phyloP scores from a whole-genome alignment of 106 monocot genomes.

The Iris macrosiphon region DNA sequence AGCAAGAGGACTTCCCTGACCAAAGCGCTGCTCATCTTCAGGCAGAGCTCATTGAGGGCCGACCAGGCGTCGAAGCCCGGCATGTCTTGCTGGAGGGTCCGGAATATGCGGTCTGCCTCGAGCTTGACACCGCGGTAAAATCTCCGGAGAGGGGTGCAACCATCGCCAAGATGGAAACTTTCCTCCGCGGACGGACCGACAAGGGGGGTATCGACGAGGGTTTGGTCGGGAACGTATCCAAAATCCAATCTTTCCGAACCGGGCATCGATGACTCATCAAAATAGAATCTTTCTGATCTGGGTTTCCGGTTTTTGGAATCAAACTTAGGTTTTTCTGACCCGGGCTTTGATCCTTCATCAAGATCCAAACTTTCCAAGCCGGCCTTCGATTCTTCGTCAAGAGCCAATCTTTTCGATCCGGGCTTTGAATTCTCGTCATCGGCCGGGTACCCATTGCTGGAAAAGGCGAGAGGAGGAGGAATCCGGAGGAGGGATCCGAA shows the following conservation, averaged over 20 bases:
- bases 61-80: slow-evolving; percentile 50
- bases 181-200: slow-evolving; percentile 6
- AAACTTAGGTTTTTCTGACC: neutral
- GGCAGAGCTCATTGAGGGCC: slow-evolving; percentile 48
- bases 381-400: neutral
- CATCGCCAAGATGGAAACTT: slow-evolving; percentile 1
- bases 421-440: slow-evolving; percentile 1
- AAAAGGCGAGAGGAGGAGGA: slow-evolving; percentile 13
- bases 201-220: slow-evolving; percentile 19
- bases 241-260: slow-evolving; percentile 16
- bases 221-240: slow-evolving; percentile 8
- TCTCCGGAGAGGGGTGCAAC: slow-evolving; percentile 12
- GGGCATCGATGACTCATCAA: neutral
- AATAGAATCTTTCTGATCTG: neutral
- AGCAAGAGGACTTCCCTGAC: slow-evolving; percentile 66
- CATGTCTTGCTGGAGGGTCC: slow-evolving; percentile 59
- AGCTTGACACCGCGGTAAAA: slow-evolving; percentile 13
- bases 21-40: slow-evolving; percentile 32
- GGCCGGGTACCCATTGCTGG: neutral
- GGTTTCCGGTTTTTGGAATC: neutral
- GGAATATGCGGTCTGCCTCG: slow-evolving; percentile 40
- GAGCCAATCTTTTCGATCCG: neutral
- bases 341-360: slow-evolving; percentile 3
- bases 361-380: slow-evolving; percentile 16
- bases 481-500: neutral